These are phyloP conservation scores for Pyropia yezoensis DNA, from an alignment of 23 red algal species.

Conservation along the genomic window DNA sequence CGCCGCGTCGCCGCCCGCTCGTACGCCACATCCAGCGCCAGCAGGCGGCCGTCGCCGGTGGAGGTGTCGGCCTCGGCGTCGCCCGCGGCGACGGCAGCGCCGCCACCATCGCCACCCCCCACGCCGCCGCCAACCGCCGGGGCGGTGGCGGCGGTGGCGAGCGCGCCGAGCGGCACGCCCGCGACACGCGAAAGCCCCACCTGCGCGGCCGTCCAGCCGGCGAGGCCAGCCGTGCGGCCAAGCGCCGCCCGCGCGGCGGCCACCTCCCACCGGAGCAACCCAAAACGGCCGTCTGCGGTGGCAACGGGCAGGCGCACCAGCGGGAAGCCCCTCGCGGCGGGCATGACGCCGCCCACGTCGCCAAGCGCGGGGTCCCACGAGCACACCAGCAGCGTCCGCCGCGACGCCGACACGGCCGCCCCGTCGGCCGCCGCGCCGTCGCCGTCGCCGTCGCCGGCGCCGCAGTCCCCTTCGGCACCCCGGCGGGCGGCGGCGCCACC, in stretches of 20 bases:
- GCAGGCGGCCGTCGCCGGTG: background rate
- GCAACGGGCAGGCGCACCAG: slow-evolving; percentile 34
- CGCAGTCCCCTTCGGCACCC: no score
- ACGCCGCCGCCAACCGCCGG: background rate
- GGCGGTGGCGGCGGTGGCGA: background rate
- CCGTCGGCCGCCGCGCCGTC: no score
- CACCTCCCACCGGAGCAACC: slow-evolving; percentile 62
- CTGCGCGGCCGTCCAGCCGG: slow-evolving; percentile 26
- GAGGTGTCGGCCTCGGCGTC: no score
- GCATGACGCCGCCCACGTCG: slow-evolving; percentile 4
- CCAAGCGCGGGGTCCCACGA: background rate
- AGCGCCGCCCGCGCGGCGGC: slow-evolving; percentile 23
- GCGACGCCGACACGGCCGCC: no score
- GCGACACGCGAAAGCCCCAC: slow-evolving; percentile 32
- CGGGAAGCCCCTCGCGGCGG: slow-evolving; percentile 20
- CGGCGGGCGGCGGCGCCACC: no score
- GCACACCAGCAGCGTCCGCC: background rate
- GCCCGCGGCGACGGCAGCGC: no score
- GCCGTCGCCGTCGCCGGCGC: no score
- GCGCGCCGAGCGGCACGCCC: slow-evolving; percentile 53
- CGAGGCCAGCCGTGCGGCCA: slow-evolving; percentile 21
- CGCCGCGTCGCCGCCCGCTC: background rate
- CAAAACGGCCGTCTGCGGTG: slow-evolving; percentile 41
- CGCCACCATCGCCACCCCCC: background rate
- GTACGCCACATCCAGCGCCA: background rate